Percentiles rank a stretch among this genome's conserved stretches.
Conservation (phyloP, 306 rosid species). For the Glycine latifolia region DNA sequence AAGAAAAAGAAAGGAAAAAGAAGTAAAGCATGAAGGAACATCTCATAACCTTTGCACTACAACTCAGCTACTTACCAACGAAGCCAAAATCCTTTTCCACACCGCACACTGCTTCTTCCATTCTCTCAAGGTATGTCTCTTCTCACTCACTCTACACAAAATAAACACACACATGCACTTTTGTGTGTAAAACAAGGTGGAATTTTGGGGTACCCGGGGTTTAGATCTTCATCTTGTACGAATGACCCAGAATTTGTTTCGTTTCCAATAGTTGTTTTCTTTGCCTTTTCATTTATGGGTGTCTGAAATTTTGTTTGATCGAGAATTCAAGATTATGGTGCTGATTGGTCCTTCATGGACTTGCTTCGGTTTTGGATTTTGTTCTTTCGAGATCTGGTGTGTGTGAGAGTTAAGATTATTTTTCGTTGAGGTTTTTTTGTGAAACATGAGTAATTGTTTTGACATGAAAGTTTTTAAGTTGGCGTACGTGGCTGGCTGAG, state of each 20-base stretch:
- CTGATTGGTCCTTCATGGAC: not conserved
- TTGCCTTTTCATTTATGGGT: slow-evolving; percentile 24
- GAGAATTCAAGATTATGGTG: not conserved
- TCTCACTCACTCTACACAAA: slow-evolving; percentile 31
- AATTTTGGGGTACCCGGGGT: slow-evolving; percentile 16
- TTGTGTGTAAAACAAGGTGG: not conserved
- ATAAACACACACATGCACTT: not conserved
- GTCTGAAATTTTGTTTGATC: slow-evolving; percentile 46
- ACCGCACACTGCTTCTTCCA: slow-evolving; percentile 31
- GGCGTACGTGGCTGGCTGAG: slow-evolving; percentile 14
- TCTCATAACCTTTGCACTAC: slow-evolving; percentile 20
- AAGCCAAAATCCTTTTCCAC: slow-evolving; percentile 24
- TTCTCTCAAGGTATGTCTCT: slow-evolving; percentile 44
- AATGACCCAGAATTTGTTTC: slow-evolving; percentile 11
- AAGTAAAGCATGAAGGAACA: slow-evolving; percentile 6
- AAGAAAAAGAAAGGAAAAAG: not conserved
- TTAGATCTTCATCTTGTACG: slow-evolving; percentile 47
- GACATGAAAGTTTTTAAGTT: not conserved
- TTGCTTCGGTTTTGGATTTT: slow-evolving; percentile 32
- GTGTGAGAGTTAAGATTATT: not conserved
- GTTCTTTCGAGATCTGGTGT: slow-evolving; percentile 45
- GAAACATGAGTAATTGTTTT: not conserved
- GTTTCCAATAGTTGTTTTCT: not conserved
- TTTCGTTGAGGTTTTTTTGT: slow-evolving; percentile 1
- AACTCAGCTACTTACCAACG: slow-evolving; percentile 38